Evolutionary conservation across 495 filamentous ascomycete genomes (phyloP), one percentile per base, ranked within the genome.

Genomic region (Copromyces sp.): DNA sequence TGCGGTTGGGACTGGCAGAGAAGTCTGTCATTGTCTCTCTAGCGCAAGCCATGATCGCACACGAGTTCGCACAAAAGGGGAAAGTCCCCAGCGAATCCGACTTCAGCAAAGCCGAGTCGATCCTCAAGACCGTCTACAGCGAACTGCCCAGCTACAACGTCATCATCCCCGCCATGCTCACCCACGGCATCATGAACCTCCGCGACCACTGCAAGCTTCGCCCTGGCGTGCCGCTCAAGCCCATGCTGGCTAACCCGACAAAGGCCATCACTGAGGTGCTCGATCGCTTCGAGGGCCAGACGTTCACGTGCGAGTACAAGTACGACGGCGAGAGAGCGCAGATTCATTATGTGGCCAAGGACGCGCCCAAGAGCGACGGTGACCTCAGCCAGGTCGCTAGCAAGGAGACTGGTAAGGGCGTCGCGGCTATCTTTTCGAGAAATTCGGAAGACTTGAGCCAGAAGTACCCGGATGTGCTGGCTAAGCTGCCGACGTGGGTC

Each of bases 201-300:
- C 87, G 87, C 41, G 89, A 97, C 9, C 87, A 91, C 53, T 99
- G 95, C 90, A 97, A 95, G 79, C 87, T 99, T 37, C 92, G 94
- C 71, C 94, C 96, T 3, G 95, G 95, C 73, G 91, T 99, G 32
- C 95, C 95, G 24, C 87, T 99, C 42, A 99, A 98, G 81, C 95
- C 95, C 76, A 99, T 99, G 95, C 88, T 99, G 83, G 95, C 95
- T 7, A 98, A 98, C 76, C 96, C 95, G 1, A 99, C 96, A 0
- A 99, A 99, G 81, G 93, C 95, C n/a, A 98, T 99, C 75, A 96
- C 94, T 0, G 95, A 99, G 81, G 96, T 99, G 0, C 89, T 98
- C 2, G 95, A 99, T 82, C 92, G 96, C 17, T 99, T 99, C 76
- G 95, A 98, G 82, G 89, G 91, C 42, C 94, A 96, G 79, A 91